phyloP scores from a whole-genome alignment of 1,284 basidiomycete species.

The Cryptococcus maquisensis region DNA sequence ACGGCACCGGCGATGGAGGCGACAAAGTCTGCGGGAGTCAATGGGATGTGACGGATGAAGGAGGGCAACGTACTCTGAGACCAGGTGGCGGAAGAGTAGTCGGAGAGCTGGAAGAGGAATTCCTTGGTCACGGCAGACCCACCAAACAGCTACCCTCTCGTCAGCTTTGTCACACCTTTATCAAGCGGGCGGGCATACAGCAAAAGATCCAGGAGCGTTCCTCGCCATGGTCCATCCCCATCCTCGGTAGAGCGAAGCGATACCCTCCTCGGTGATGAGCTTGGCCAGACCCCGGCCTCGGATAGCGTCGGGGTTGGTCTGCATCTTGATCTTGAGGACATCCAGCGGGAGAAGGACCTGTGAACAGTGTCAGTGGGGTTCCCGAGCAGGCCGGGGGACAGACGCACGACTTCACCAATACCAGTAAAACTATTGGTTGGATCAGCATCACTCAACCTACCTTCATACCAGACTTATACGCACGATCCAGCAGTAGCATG shows the following conservation, averaged over 20 bases:
- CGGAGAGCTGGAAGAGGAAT: conserved; percentile 78
- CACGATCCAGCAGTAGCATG: conserved; percentile 90
- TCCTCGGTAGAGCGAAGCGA: conserved; percentile 82
- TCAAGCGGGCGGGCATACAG: conserved; percentile 56
- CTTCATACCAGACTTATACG: conserved; percentile 19
- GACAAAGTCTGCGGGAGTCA: conserved; percentile 60
- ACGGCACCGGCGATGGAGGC: conserved; percentile 92
- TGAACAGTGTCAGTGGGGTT: background rate
- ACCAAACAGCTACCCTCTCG: conserved; percentile 71
- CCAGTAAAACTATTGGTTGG: conserved; percentile 67
- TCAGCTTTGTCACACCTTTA: background rate
- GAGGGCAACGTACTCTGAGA: conserved; percentile 58
- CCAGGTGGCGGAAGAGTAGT: conserved; percentile 93
- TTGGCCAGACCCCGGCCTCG: conserved; percentile 83
- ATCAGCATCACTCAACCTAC: background rate
- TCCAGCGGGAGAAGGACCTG: conserved; percentile 83
- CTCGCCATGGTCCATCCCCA: conserved; percentile 99
- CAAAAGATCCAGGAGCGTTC: conserved; percentile 93
- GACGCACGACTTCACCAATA: conserved; percentile 88
- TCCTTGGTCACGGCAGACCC: conserved; percentile 93
- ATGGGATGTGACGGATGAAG: background rate
- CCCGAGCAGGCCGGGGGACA: conserved; percentile 1
- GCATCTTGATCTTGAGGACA: conserved; percentile 96
- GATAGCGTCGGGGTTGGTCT: conserved; percentile 95
- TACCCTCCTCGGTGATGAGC: conserved; percentile 87